Conservation (phyloP, 2,329 filamentous ascomycete species). For the Oidium heveae region DNA sequence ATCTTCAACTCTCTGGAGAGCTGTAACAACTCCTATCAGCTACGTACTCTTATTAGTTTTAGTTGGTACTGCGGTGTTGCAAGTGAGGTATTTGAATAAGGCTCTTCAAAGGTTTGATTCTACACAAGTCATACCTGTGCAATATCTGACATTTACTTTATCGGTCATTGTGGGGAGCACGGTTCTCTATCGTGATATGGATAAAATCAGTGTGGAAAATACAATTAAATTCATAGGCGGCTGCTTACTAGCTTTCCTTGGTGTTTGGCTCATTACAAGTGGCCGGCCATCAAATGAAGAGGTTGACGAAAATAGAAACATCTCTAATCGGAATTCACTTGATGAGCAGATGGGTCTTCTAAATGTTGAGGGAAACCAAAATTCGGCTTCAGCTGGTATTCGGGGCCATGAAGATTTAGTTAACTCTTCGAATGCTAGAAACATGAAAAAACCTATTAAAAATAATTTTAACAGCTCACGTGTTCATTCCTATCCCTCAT, state of each 20-base stretch:
- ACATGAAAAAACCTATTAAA: conserved; percentile 9
- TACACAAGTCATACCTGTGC: conserved; percentile 90
- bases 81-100: conserved; percentile 88
- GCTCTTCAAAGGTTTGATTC: conserved; percentile 83
- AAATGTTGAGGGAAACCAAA: conserved; percentile 11
- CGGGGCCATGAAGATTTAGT: conserved; percentile 6
- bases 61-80: conserved; percentile 69
- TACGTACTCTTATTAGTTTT: conserved; percentile 66
- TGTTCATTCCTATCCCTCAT: conserved; percentile 7
- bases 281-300: conserved; percentile 39
- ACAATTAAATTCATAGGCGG: conserved; percentile 72
- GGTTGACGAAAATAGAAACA: conserved; percentile 32
- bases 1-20: conserved; percentile 69
- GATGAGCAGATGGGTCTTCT: conserved; percentile 37
- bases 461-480: conserved; percentile 10
- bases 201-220: conserved; percentile 48
- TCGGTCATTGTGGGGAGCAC: conserved; percentile 89
- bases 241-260: conserved; percentile 77
- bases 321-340: conserved; percentile 29
- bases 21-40: conserved; percentile 75
- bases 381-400: conserved; percentile 2
- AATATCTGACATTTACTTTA: conserved; percentile 90
- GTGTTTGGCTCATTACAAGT: conserved; percentile 92
- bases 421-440: conserved; percentile 3
- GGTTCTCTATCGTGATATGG: conserved; percentile 82